Evolutionary conservation across 495 filamentous ascomycete genomes (phyloP), one percentile per base, ranked within the genome.

Genomic region (Aspergillus saccharolyticus): DNA sequence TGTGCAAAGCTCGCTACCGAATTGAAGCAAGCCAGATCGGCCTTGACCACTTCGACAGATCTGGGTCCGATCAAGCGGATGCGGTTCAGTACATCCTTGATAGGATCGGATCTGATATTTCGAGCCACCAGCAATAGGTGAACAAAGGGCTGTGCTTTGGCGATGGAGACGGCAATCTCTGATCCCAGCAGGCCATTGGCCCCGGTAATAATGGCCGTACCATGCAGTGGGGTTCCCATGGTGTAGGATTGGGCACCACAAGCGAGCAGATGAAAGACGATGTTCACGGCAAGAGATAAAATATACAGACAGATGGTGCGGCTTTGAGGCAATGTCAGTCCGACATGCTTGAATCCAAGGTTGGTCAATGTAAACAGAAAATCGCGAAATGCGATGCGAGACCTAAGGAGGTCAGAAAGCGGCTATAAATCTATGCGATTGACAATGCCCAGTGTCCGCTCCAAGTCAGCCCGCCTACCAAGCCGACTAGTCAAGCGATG

Each of bases 161-260:
- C 74, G 48, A 76, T 74, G 25, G 70, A 64, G 33, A 74, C 52
- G 42, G 74, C 72, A 52, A 75, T 70, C 56, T 69, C 70, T 25
- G 74, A 74, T n/a, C 72, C 71, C 24, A 76, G 59, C 1, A 52
- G 57, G 14, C 74, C 74, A 64, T 69, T 73, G 20, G 68, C 72
- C n/a, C 72, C 74, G 28, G 74, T 76, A 42, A 76, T 74, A 28
- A 76, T 70, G 9, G 74, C 74, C 14, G 74, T 76, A 39, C 71
- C 72, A 24, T 63, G 62, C 16, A 76, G 68, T 55, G 72, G 66
- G 61, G 68, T 73, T 30, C 66, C 70, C 74, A 76, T 76, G 19
- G 24, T 39, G 10, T n/a, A 30, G 44, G 44, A 39, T 46, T 49
- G 18, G 21, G 19, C 20, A 25, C 24, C 19, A 22, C 1, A 16